These are phyloP conservation scores for Phycomyces blakesleeanus DNA, from an alignment of 192 early-diverging fungal species.

Conservation along the genomic window DNA sequence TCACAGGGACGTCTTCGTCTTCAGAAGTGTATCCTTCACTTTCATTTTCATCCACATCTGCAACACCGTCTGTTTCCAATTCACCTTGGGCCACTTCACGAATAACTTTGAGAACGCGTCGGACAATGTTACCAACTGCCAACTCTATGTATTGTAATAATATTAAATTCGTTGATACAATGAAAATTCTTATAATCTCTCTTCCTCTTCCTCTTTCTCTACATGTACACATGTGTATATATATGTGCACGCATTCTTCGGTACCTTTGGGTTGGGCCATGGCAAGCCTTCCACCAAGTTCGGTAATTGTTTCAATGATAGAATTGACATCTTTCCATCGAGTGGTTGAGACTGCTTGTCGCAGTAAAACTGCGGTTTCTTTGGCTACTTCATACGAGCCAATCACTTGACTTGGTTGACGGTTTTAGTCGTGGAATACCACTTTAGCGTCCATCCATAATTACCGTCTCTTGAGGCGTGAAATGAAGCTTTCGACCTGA, in stretches of 20 bases:
- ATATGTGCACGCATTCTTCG: too few species aligned
- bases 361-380: conserved; percentile 71
- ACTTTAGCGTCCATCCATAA: background rate
- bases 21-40: conserved; percentile 10
- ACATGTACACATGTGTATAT: background rate
- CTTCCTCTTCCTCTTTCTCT: background rate
- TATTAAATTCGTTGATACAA: too few species aligned
- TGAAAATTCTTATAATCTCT: too few species aligned
- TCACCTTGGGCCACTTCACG: conserved; percentile 56
- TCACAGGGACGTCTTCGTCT: conserved; percentile 8
- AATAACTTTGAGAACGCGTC: conserved; percentile 81
- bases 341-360: conserved; percentile 71
- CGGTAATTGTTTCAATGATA: conserved; percentile 61
- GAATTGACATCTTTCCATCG: conserved; percentile 64
- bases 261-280: conserved; percentile 74
- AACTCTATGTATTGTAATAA: conserved; percentile 51
- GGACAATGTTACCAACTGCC: conserved; percentile 81
- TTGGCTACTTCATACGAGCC: conserved; percentile 65
- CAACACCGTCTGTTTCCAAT: conserved; percentile 20
- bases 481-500: conserved; percentile 39
- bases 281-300: conserved; percentile 64
- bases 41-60: conserved; percentile 14
- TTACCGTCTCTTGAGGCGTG: conserved; percentile 43
- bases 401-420: conserved; percentile 55
- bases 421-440: background rate